Evolutionary conservation across 495 filamentous ascomycete species (phyloP), one percentile per base, ranked within the genome.

Genomic region (Symbiotaphrina buchneri): DNA sequence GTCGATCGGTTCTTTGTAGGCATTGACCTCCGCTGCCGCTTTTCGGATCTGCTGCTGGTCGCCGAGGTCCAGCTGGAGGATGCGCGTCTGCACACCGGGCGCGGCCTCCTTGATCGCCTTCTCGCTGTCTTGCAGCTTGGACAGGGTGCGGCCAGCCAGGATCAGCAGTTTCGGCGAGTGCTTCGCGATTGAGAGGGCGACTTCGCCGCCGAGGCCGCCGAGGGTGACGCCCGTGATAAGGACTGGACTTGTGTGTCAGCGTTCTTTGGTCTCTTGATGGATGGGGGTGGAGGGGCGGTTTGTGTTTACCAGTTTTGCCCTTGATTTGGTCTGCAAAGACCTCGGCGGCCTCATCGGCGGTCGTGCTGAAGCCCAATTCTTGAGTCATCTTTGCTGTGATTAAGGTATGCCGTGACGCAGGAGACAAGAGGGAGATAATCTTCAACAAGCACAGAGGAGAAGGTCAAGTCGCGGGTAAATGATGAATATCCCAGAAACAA

Each of bases 141-240:
- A 48, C 10, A 46, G 51, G 0, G 55, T 58, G 30, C 57, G 63
- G 18, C 58, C 64, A 29, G 58, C 55, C 39, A 69, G 59, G 36
- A 67, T 55, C 34, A 65, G 53, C 5, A 60, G 43, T 0, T 56
- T 52, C 10, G 63, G 49, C 0, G 51, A 52, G 31, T 58, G 58
- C 52, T 54, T 53, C 34, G 64, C 56, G 6, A 60, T 46, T 11
- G 55, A 42, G 2, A 40, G 45, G n/a, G 49, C 47, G 1, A 48
- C 44, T 21, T 48, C 41, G 2, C 44, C 41, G 0, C 43, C 47
- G 16, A 51, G 45, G 10, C 34, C 30, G 17, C 33, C 36, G 11
- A 13, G 17, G 10, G 36, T 33, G 1, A 38, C 38, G 11, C 47
- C 47, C n/a, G 47, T 51, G 21, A 51, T 34, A 22, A 47, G 6